Evolutionary conservation across 2,329 filamentous ascomycete species (phyloP).

Genomic region (Ophiostoma montium): DNA sequence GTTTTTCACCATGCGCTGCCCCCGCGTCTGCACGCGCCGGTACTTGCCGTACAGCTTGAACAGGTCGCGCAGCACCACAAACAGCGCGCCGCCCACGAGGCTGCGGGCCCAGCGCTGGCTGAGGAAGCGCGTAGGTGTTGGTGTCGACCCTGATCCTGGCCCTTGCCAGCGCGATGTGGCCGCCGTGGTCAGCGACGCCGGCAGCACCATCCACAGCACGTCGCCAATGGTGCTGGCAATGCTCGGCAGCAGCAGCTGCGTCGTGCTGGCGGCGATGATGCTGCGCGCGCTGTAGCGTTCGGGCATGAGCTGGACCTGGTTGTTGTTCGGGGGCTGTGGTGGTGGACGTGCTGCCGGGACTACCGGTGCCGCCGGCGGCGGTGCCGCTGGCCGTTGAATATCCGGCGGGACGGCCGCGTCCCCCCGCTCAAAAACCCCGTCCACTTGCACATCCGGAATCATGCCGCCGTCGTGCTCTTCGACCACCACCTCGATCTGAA

Average conservation of each 20-base stretch:
- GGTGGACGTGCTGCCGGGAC: not conserved
- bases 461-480: conserved; percentile 3
- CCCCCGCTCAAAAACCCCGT: too few species aligned
- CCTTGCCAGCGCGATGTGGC: conserved; percentile 47
- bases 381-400: too few species aligned
- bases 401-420: too few species aligned
- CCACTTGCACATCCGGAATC: too few species aligned
- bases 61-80: conserved; percentile 66
- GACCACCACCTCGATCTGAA: conserved; percentile 11
- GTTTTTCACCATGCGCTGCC: conserved; percentile 38
- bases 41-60: conserved; percentile 50
- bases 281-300: conserved; percentile 11
- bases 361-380: too few species aligned
- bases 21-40: conserved; percentile 41
- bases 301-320: not conserved
- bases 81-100: conserved; percentile 75
- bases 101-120: conserved; percentile 82
- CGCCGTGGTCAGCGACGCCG: conserved; percentile 26
- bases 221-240: conserved; percentile 71
- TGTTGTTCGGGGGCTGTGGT: not conserved
- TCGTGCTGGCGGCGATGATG: conserved; percentile 35
- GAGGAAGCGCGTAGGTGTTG: conserved; percentile 23
- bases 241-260: conserved; percentile 60
- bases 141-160: conserved; percentile 13
- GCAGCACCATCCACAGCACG: conserved; percentile 53